phyloP scores from a whole-genome alignment of 306 rosid species.

The Inga leiocalycina region DNA sequence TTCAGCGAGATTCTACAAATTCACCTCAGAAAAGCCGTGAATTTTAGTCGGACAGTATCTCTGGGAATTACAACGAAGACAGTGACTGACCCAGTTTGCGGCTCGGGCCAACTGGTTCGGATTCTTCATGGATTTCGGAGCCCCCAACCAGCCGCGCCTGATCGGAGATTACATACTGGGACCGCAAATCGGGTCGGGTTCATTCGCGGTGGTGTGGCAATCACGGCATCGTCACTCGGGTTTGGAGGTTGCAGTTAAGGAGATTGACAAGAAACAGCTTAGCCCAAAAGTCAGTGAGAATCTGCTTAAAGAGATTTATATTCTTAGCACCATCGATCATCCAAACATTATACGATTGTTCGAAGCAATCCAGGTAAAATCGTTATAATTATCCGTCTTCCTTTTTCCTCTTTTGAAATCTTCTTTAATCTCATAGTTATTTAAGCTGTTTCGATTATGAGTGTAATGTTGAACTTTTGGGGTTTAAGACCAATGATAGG shows the following conservation, averaged over 20 bases:
- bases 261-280: constrained; percentile 68
- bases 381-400: not conserved
- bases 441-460: not conserved
- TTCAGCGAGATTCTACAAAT: not conserved
- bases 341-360: constrained; percentile 81
- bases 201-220: constrained; percentile 88
- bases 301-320: constrained; percentile 80
- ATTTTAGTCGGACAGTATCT: not conserved
- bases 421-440: not conserved
- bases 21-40: not conserved
- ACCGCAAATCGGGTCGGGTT: constrained; percentile 77
- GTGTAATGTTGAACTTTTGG: constrained; percentile 13
- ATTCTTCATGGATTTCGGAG: constrained; percentile 52
- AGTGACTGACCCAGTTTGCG: constrained; percentile 26
- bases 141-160: constrained; percentile 41
- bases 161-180: constrained; percentile 86
- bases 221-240: constrained; percentile 77
- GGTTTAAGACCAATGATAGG: constrained; percentile 68
- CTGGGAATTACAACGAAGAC: not conserved
- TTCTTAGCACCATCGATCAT: constrained; percentile 76
- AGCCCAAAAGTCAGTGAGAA: constrained; percentile 71
- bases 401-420: not conserved
- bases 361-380: constrained; percentile 65
- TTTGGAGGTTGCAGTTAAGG: constrained; percentile 78
- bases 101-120: constrained; percentile 25